A percentile compares a stretch with the other conserved stretches of the same genome.
Evolutionary conservation across 441 rosid species (phyloP).

Genomic region (Isatis lusitanica): DNA sequence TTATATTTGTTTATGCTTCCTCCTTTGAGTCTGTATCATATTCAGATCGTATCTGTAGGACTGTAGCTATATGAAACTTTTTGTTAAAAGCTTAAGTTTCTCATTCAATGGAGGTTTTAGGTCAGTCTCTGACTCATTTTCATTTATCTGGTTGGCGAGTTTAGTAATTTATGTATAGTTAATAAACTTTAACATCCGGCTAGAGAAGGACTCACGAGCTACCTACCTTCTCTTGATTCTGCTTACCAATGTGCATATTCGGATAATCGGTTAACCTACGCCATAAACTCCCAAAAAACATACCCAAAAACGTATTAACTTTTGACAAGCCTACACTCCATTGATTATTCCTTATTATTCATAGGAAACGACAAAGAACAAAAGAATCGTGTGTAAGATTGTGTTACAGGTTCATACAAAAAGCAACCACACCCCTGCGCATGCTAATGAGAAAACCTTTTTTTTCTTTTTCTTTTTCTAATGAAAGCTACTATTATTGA

Average conservation of each 20-base stretch:
- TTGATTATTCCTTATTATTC: no score
- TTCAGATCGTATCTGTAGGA: constrained; percentile 19
- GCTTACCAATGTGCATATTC: background rate
- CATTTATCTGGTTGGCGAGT: background rate
- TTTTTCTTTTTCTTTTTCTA: no score
- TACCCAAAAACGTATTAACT: background rate
- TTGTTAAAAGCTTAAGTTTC: background rate
- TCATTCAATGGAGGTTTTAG: background rate
- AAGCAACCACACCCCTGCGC: no score
- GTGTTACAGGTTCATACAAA: no score
- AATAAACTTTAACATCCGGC: background rate
- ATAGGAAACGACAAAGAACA: background rate
- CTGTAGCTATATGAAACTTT: constrained; percentile 20
- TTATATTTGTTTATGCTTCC: constrained; percentile 10
- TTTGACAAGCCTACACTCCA: background rate
- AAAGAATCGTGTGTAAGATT: background rate
- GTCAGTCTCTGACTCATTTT: background rate
- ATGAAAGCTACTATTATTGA: no score
- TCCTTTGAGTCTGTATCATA: constrained; percentile 31
- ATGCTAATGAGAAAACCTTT: no score
- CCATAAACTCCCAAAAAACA: background rate
- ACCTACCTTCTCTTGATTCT: background rate
- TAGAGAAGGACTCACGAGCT: background rate
- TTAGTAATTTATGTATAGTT: background rate
- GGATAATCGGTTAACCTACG: background rate